Conservation (phyloP, 192 early-diverging fungal genomes). For the Anaeromyces robustus region DNA sequence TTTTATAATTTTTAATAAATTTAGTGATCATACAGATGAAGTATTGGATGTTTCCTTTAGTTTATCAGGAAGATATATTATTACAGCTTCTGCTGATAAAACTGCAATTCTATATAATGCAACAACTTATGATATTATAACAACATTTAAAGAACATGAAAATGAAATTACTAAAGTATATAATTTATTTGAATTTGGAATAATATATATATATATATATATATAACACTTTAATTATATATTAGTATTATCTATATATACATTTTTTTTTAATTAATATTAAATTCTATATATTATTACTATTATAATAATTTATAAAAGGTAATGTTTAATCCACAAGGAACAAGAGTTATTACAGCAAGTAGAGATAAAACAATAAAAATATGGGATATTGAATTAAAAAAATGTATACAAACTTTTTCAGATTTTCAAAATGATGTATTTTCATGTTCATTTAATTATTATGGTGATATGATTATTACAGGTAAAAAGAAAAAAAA, state of each 20-base stretch:
- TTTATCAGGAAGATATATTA: slow-evolving; percentile 10
- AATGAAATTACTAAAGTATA: slow-evolving; percentile 28
- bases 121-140: slow-evolving; percentile 8
- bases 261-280: not conserved
- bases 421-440: slow-evolving; percentile 28
- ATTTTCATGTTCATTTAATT: slow-evolving; percentile 27
- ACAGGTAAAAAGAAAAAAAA: slow-evolving; percentile 24
- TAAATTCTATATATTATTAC: no score
- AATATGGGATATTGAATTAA: slow-evolving; percentile 16
- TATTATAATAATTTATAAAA: no score
- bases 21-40: slow-evolving; percentile 26
- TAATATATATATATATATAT: no score
- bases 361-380: slow-evolving; percentile 23
- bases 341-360: slow-evolving; percentile 15
- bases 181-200: no score
- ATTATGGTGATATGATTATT: slow-evolving; percentile 19
- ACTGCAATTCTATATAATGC: slow-evolving; percentile 18
- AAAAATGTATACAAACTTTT: slow-evolving; percentile 18
- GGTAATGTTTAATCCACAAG: slow-evolving; percentile 23
- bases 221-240: no score
- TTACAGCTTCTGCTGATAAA: slow-evolving; percentile 20
- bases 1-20: no score
- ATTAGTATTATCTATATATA: not conserved
- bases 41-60: slow-evolving; percentile 22
- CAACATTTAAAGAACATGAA: slow-evolving; percentile 15